A percentile compares a stretch with the other conserved stretches of the same genome.
Evolutionary conservation across 148 eudicot species (phyloP).

Genomic region (Rhododendron williamsianum): DNA sequence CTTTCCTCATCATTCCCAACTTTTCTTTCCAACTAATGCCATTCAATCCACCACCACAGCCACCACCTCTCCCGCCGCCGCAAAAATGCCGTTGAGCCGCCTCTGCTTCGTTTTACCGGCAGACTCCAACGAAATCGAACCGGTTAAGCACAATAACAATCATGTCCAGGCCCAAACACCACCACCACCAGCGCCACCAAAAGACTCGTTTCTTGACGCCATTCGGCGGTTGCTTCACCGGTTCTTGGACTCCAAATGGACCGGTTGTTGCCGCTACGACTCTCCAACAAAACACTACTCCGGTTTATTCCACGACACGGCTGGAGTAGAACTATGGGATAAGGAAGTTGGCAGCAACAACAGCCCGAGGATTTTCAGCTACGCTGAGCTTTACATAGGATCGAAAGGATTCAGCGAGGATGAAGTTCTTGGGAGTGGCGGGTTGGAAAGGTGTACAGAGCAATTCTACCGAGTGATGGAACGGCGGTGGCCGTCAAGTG

Average conservation of each 20-base stretch:
- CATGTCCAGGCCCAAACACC: neutral
- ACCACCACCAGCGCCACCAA: neutral
- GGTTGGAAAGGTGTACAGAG: constrained; percentile 73
- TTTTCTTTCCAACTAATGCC: constrained; percentile 4
- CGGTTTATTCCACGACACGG: constrained; percentile 47
- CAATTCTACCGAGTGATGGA: constrained; percentile 70
- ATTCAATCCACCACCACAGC: neutral
- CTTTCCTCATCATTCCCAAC: neutral
- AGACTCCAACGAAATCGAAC: constrained; percentile 19
- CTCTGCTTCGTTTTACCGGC: constrained; percentile 53
- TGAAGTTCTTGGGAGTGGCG: constrained; percentile 80
- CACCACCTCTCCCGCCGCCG: neutral
- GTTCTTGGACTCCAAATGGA: constrained; percentile 22
- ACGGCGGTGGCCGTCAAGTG: constrained; percentile 84
- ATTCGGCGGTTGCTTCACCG: constrained; percentile 27
- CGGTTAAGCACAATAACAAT: neutral
- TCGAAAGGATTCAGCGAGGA: constrained; percentile 59
- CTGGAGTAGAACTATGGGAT: constrained; percentile 46
- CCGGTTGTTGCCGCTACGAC: neutral
- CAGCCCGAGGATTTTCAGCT: constrained; percentile 75
- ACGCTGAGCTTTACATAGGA: constrained; percentile 84
- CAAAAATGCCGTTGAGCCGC: constrained; percentile 36
- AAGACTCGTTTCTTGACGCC: constrained; percentile 10
- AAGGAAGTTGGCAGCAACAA: constrained; percentile 33
- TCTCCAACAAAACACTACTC: neutral